These are phyloP conservation scores for Crithidia sp. DNA, from an alignment of 208 protist genomes.

Conservation along the genomic window DNA sequence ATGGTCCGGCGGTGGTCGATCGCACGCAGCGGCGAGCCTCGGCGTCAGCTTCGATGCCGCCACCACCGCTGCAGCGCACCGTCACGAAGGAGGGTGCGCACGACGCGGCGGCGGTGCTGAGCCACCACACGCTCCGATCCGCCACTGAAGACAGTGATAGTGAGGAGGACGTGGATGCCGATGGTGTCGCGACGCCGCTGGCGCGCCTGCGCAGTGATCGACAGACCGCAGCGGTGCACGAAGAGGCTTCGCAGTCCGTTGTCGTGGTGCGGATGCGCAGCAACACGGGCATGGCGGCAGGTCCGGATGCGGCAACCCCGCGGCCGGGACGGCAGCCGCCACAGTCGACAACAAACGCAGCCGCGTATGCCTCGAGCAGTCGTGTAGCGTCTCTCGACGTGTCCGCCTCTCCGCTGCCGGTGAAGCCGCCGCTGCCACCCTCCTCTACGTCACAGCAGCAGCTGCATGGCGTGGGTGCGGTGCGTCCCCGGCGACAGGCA, in stretches of 20 bases:
- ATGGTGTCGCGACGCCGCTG: background rate
- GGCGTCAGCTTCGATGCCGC: background rate
- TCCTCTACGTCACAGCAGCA: background rate
- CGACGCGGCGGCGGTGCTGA: background rate
- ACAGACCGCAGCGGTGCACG: background rate
- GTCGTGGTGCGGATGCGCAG: conserved; percentile 2
- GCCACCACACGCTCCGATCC: background rate
- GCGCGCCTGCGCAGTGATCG: conserved; percentile 1
- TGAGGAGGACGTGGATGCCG: conserved; percentile 3
- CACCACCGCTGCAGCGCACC: background rate
- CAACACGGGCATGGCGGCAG: background rate
- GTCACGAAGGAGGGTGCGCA: background rate
- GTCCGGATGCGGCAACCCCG: background rate
- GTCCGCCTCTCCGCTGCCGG: background rate
- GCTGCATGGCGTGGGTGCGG: background rate
- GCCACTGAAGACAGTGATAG: background rate
- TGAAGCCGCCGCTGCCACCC: background rate
- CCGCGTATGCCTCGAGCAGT: background rate
- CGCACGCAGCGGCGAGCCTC: background rate
- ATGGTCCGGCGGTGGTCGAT: background rate
- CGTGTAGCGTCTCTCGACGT: conserved; percentile 8
- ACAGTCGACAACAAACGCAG: background rate
- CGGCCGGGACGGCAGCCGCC: background rate
- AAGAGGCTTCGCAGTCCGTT: background rate
- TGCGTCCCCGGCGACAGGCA: conserved; percentile 4